Evolutionary conservation across 202 grass and related monocot species (phyloP).

Genomic region (Brachypodium distachyon): DNA sequence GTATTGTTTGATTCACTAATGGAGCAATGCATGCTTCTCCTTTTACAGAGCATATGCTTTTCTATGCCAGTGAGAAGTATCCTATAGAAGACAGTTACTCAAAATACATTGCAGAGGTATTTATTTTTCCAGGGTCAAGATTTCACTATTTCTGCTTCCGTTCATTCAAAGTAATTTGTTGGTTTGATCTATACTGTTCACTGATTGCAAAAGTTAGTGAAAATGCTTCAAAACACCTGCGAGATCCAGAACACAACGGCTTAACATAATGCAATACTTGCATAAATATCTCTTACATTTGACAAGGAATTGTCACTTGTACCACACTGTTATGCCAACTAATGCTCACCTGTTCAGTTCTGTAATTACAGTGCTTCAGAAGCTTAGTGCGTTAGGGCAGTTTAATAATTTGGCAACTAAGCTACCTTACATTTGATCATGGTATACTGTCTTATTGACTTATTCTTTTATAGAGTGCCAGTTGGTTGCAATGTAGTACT

Average conservation of each 20-base stretch:
- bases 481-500: not conserved
- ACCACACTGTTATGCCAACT: not conserved
- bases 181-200: not conserved
- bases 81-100: slow-evolving; percentile 82
- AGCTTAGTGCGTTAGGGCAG: not conserved
- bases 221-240: not conserved
- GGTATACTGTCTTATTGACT: not conserved
- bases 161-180: slow-evolving; percentile 7
- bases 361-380: not conserved
- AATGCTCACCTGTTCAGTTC: not conserved
- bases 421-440: not conserved
- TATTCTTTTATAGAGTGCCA: not conserved
- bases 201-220: not conserved
- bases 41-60: slow-evolving; percentile 94
- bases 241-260: not conserved
- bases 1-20: not conserved
- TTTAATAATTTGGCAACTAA: not conserved
- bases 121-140: not conserved
- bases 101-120: slow-evolving; percentile 91
- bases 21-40: not conserved
- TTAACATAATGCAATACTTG: not conserved
- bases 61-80: slow-evolving; percentile 95
- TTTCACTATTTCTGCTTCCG: not conserved
- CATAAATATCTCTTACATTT: not conserved
- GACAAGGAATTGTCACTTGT: not conserved